Conservation (phyloP, 2,329 filamentous ascomycete genomes). For the Clarireedia monteithiana region DNA sequence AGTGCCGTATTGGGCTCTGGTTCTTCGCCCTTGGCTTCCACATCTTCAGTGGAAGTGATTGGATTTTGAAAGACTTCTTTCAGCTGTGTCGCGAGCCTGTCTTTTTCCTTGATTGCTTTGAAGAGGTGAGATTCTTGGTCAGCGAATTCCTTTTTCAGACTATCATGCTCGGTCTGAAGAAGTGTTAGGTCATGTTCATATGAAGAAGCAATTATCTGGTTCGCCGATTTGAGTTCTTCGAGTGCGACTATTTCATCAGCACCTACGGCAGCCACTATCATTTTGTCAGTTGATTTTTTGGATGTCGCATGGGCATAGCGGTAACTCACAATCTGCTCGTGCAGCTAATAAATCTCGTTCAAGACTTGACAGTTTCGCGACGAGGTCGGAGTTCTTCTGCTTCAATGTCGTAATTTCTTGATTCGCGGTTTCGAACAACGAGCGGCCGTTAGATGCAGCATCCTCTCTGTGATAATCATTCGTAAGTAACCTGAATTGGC, state of each 20-base stretch:
- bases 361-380: slow-evolving; percentile 41
- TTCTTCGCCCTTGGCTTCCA: slow-evolving; percentile 3
- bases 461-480: slow-evolving; percentile 42
- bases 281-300: slow-evolving; percentile 15
- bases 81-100: slow-evolving; percentile 48
- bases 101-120: slow-evolving; percentile 51
- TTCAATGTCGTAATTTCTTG: slow-evolving; percentile 42
- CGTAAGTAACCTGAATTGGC: slow-evolving; percentile 36
- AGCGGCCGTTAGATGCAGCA: slow-evolving; percentile 44
- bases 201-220: slow-evolving; percentile 50
- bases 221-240: slow-evolving; percentile 50
- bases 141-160: slow-evolving; percentile 44
- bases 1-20: slow-evolving; percentile 32
- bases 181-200: slow-evolving; percentile 50
- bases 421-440: slow-evolving; percentile 37
- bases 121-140: slow-evolving; percentile 53
- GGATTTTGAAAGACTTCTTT: slow-evolving; percentile 21
- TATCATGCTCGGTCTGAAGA: slow-evolving; percentile 43
- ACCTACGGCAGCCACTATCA: slow-evolving; percentile 42
- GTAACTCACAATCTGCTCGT: slow-evolving; percentile 43
- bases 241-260: slow-evolving; percentile 48
- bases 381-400: slow-evolving; percentile 37
- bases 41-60: background rate
- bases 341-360: slow-evolving; percentile 47
- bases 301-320: background rate